Evolutionary conservation across 768 basidiomycete species (phyloP), one percentile per base, ranked within the genome.

Genomic region (Hypholoma fasciculare): DNA sequence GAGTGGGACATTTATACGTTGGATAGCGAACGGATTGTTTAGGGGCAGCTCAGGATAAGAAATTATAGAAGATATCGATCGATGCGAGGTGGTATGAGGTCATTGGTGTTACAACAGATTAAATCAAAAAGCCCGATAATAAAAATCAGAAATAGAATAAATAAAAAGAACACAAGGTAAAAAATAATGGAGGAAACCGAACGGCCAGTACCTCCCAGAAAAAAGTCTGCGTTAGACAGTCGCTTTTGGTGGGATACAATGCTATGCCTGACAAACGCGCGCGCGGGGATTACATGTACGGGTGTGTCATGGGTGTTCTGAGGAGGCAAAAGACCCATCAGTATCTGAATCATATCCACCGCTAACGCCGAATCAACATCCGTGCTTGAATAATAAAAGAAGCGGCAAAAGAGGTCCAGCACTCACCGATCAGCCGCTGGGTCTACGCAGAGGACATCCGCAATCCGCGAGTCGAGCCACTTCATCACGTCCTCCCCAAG

Each of bases 401-500:
- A 44, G n/a, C 5, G 34, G 44, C 19, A 8, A 19, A 48, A 20
- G 27, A 36, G 26, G 27, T 19, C 48, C 11, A 20, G 3, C 30
- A 59, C 72, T 67, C 67, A 77, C 76, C 78, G 71, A 56, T 78
- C 86, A 67, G 76, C 82, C 47, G 79, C 66, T 17, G 84, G 80
- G 59, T 90, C 88, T 9, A 82, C 80, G 62, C 84, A 87, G 26
- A 80, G 73, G 1, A 90, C 87, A 30, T 83, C 82, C 14, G 81
- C 81, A 47, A 91, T 78, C 56, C 89, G 73, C 54, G 72, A 76
- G 67, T 78, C 80, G 64, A 92, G 64, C 89, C 89, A 91, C 65
- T 76, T 75, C 61, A 89, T 71, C 48, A 92, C 87, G 66, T 92
- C 89, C 69, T 81, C 78, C 1, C 88, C 88, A 12, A 90, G 71